Evolutionary conservation across 257 asterid genomes (phyloP).

Genomic region (Capsicum chinense): DNA sequence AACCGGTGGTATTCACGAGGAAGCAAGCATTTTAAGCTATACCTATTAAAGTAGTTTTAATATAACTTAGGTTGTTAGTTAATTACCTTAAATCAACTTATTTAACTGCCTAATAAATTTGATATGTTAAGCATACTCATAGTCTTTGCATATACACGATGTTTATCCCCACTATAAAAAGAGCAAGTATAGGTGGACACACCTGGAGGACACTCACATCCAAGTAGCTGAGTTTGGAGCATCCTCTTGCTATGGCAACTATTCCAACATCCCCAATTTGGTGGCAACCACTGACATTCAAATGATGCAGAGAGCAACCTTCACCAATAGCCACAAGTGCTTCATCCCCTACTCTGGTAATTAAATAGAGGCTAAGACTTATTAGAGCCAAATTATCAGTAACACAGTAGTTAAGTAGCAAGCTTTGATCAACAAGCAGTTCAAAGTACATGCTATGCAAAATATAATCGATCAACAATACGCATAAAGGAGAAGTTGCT

Average conservation of each 20-base stretch:
- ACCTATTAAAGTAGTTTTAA: neutral
- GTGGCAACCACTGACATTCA: constrained; percentile 92
- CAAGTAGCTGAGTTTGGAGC: constrained; percentile 75
- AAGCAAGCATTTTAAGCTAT: neutral
- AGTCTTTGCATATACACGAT: neutral
- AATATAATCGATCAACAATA: neutral
- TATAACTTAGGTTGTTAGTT: neutral
- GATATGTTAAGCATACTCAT: neutral
- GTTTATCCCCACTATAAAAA: neutral
- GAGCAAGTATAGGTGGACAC: constrained; percentile 32
- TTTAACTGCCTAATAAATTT: neutral
- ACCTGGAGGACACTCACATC: constrained; percentile 95
- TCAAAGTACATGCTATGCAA: neutral
- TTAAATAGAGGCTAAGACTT: constrained; percentile 29
- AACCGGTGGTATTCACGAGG: neutral
- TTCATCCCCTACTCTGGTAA: constrained; percentile 77
- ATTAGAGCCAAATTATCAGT: constrained; percentile 5
- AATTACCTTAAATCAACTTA: neutral
- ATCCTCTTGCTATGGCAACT: constrained; percentile 80
- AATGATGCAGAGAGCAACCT: constrained; percentile 73
- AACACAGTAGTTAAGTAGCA: neutral
- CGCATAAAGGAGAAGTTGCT: neutral
- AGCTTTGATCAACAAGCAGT: constrained; percentile 13
- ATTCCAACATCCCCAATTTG: constrained; percentile 86
- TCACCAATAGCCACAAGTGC: constrained; percentile 76